Evolutionary conservation across 345 rosid species (phyloP).

Genomic region (Camelina neglecta): DNA sequence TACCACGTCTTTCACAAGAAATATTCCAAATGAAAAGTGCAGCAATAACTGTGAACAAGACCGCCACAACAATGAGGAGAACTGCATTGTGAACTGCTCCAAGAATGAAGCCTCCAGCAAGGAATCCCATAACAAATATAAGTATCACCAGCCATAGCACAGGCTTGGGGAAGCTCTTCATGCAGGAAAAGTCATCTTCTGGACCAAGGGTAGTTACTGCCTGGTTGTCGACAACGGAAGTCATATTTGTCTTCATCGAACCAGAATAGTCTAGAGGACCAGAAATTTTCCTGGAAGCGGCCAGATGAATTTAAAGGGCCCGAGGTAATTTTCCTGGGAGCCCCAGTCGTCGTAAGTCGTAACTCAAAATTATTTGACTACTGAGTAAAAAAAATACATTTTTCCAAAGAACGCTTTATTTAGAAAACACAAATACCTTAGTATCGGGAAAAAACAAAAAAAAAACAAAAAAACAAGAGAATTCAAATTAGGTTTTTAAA

Average conservation of each 20-base stretch:
- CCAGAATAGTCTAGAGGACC: conserved; percentile 35
- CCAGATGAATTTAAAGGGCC: conserved; percentile 93
- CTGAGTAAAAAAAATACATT: background rate
- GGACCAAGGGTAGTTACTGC: conserved; percentile 83
- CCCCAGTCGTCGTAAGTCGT: no score
- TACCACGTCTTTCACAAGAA: conserved; percentile 77
- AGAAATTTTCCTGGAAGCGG: conserved; percentile 82
- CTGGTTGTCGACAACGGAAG: conserved; percentile 72
- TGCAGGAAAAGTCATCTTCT: conserved; percentile 87
- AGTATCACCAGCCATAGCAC: conserved; percentile 85
- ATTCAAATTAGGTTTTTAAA: background rate
- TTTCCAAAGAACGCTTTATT: no score
- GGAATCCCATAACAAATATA: conserved; percentile 95
- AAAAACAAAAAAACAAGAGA: background rate
- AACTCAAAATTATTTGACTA: background rate
- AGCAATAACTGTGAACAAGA: conserved; percentile 76
- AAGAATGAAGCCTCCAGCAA: conserved; percentile 97
- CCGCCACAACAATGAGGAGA: conserved; percentile 89
- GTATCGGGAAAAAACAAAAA: no score
- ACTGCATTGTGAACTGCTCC: conserved; percentile 97
- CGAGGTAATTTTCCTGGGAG: conserved; percentile 54
- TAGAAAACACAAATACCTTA: background rate
- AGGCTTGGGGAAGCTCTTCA: conserved; percentile 85
- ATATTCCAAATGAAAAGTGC: conserved; percentile 86
- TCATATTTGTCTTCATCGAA: conserved; percentile 68